Conservation (phyloP, 2,329 filamentous ascomycete species). For the Albophoma yamanashiensis region DNA sequence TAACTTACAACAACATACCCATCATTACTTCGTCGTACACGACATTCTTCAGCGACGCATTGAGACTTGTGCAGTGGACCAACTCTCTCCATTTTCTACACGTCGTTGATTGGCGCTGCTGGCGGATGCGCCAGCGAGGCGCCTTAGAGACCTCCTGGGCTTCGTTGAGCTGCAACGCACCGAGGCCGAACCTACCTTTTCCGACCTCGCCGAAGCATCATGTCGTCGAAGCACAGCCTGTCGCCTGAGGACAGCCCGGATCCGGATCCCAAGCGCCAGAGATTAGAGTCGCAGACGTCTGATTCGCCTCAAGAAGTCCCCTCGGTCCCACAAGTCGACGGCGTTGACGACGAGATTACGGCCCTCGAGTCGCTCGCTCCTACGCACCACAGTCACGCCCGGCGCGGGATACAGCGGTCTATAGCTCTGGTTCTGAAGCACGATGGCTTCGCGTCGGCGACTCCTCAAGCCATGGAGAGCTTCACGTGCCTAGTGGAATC, state of each 20-base stretch:
- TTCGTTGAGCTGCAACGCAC: too few relatives aligned
- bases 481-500: constrained; percentile 44
- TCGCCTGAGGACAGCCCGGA: constrained; percentile 16
- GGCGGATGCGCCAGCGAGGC: not conserved
- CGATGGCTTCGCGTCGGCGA: constrained; percentile 46
- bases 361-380: constrained; percentile 10
- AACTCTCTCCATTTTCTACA: not conserved
- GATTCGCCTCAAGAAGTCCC: not conserved
- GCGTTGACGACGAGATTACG: too few relatives aligned
- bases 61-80: not conserved
- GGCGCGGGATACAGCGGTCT: constrained; percentile 37
- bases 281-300: constrained; percentile 2
- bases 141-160: not conserved
- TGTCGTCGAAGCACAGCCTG: constrained; percentile 27
- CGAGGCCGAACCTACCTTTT: not conserved
- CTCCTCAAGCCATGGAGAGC: constrained; percentile 46
- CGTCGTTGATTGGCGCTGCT: not conserved
- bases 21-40: not conserved
- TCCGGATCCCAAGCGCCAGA: constrained; percentile 19
- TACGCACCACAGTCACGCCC: constrained; percentile 21
- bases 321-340: not conserved
- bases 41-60: not conserved
- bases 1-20: not conserved
- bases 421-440: constrained; percentile 45
- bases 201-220: constrained; percentile 5